Base-by-base conservation (phyloP, 306 rosid species). In the Ziziphus jujuba region DNA sequence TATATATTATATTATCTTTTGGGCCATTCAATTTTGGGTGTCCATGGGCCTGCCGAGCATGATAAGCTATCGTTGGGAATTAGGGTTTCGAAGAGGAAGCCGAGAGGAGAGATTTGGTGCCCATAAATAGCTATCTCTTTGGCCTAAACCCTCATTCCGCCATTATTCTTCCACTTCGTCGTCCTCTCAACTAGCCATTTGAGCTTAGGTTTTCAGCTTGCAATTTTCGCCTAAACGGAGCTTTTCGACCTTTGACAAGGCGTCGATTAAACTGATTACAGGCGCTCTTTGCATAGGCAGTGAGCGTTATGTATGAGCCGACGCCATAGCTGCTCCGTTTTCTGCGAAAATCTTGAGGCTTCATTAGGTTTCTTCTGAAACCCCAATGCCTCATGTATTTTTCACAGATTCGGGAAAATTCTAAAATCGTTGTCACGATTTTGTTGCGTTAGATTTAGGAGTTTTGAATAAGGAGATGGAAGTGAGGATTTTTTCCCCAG, bases 191-290 rank as follows among this genome's bases (percentile, higher is more conserved):
- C n/a, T 2, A 9, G 7, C 1, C 7, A 0, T n/a, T 6, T 31
- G 55, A n/a, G 40, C 0, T 19, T 40, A 6, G 17, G 0, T 6
- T 33, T 47, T 5, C 5, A 17, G 13, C 9, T 57, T 48, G 9
- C 5, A 23, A 20, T 36, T 21, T 7, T 68, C 0, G 15, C 45
- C 10, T 9, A 40, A 40, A 40, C 45, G 12, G n/a, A 14, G 15
- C 7, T 38, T 11, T 20, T 2, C 0, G 9, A 4, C 19, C 19
- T 0, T 23, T 2, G 45, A 87, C 80, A 77, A 79, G 77, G 95
- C 89, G 85, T 88, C 85, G 61, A 53, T 28, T 74, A 75, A 13
- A 60, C 89, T 82, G 87, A 84, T 84, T 84, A 79, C 92, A 80
- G 2, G 59, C 82, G 84, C 81, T 59, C 68, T 14, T 12, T 43